Conservation (phyloP, 2,329 filamentous ascomycete species). For the Lecanicillium sp. region DNA sequence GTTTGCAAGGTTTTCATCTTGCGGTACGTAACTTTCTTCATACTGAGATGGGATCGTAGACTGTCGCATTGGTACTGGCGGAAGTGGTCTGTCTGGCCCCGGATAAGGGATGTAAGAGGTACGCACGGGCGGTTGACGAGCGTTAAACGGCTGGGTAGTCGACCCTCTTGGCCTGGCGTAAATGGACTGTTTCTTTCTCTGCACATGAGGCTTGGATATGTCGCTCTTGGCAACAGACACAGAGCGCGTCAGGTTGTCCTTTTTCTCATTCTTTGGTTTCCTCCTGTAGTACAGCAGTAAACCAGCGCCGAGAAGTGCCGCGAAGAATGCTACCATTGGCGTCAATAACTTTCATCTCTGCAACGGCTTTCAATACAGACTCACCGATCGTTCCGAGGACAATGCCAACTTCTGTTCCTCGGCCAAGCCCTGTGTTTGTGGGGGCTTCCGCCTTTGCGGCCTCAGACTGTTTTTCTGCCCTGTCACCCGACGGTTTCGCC, state of each 20-base stretch:
- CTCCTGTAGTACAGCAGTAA: constrained; percentile 5
- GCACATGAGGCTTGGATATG: constrained; percentile 1
- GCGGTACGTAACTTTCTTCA: too few relatives aligned
- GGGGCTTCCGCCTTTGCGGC: neutral
- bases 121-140: neutral
- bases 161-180: too few relatives aligned
- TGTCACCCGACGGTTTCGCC: neutral
- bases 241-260: neutral
- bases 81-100: constrained; percentile 2
- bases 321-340: neutral
- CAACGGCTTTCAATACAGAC: neutral
- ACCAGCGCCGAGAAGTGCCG: neutral
- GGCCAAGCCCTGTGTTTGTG: neutral
- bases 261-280: constrained; percentile 1
- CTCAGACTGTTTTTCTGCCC: constrained; percentile 1
- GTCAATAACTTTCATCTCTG: neutral
- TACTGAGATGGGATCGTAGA: too few relatives aligned
- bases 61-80: constrained; percentile 1
- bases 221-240: neutral
- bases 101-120: neutral
- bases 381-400: constrained; percentile 4
- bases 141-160: neutral
- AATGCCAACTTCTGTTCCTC: constrained; percentile 4
- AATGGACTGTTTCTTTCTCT: neutral
- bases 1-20: too few relatives aligned